These are phyloP conservation scores for Herpetomonas samuelpessoai DNA, from an alignment of 208 protist genomes.

Conservation along the genomic window DNA sequence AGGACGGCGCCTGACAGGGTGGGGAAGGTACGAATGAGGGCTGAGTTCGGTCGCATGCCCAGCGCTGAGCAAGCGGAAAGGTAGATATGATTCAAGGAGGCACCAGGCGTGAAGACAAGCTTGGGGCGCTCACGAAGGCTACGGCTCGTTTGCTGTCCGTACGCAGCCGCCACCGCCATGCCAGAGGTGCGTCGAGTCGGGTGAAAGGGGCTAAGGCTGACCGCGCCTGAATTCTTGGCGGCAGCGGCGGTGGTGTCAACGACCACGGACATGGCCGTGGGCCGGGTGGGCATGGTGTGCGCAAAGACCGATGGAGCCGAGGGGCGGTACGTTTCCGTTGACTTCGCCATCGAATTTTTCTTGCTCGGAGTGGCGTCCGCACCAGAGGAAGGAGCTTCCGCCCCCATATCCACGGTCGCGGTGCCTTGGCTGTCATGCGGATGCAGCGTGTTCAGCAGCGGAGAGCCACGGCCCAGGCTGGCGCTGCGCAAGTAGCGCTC, in stretches of 20 bases:
- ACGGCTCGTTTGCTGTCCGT: neutral
- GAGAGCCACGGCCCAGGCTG: neutral
- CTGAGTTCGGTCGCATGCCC: constrained; percentile 27
- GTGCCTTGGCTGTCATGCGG: neutral
- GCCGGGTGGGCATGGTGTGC: no score
- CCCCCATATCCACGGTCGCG: no score
- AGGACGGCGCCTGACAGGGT: constrained; percentile 14
- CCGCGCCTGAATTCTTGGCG: neutral
- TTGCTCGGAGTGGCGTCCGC: no score
- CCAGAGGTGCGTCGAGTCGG: neutral
- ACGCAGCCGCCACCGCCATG: neutral
- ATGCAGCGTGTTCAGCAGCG: neutral
- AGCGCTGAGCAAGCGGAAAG: constrained; percentile 16
- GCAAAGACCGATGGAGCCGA: no score
- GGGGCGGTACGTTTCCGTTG: no score
- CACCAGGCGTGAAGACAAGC: constrained; percentile 3
- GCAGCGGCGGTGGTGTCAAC: neutral
- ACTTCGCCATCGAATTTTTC: no score
- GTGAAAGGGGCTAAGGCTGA: constrained; percentile 1
- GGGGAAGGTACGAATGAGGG: constrained; percentile 19
- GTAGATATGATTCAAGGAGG: constrained; percentile 26
- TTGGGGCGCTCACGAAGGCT: neutral
- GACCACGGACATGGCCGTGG: neutral
- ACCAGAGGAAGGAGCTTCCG: no score
- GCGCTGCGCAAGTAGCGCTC: constrained; percentile 2